Conservation (phyloP, 805 yeast species). For the Hanseniaspora osmophila region DNA sequence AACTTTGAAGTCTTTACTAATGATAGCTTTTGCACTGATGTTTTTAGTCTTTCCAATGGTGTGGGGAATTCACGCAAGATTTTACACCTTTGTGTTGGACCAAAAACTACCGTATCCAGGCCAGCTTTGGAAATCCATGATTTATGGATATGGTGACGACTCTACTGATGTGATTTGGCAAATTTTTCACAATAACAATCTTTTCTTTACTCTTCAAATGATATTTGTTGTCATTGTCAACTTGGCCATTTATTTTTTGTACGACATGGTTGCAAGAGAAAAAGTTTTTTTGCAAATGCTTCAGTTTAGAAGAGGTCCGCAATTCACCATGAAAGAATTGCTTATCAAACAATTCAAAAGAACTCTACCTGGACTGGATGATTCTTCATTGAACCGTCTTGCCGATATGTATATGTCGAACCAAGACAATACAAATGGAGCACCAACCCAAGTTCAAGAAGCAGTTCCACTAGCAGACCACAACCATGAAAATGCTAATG, state of each 20-base stretch:
- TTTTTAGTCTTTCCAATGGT: conserved; percentile 27
- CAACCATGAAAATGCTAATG: conserved; percentile 15
- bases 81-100: conserved; percentile 44
- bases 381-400: background rate
- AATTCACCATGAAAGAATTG: conserved; percentile 17
- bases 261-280: conserved; percentile 61
- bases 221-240: conserved; percentile 28
- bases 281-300: conserved; percentile 51
- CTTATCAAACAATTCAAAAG: conserved; percentile 16
- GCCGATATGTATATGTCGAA: background rate
- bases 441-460: conserved; percentile 5
- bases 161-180: background rate
- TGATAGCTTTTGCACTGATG: background rate
- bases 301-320: conserved; percentile 42
- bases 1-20: background rate
- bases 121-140: conserved; percentile 14
- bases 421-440: background rate
- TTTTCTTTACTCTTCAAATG: conserved; percentile 24
- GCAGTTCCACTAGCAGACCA: conserved; percentile 2
- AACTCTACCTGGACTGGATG: conserved; percentile 21
- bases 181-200: conserved; percentile 8
- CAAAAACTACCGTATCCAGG: conserved; percentile 31
- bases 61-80: conserved; percentile 40
- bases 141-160: conserved; percentile 14
- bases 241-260: conserved; percentile 39